Percentiles rank a stretch among this genome's conserved stretches.
Evolutionary conservation across 106 monocot genomes (phyloP).

Genomic region (Agapanthus africanus): DNA sequence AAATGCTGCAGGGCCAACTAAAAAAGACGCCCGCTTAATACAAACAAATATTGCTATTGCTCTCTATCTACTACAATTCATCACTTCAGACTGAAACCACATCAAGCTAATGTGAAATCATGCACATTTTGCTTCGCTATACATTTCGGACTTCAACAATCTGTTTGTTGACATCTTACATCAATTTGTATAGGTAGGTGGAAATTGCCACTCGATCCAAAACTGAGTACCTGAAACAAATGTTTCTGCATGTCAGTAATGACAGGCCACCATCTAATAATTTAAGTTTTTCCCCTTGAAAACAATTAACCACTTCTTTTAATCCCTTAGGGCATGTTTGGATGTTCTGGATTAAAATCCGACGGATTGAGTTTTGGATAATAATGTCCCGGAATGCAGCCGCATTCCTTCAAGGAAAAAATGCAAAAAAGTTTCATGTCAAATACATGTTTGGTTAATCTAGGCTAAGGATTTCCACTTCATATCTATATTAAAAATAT

Average conservation of each 20-base stretch:
- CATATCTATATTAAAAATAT: no score
- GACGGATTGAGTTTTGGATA: no score
- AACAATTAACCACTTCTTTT: no score
- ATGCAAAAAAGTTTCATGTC: no score
- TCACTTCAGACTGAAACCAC: not conserved
- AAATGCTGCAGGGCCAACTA: no score
- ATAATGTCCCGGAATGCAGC: no score
- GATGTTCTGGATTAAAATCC: no score
- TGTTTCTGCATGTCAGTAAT: not conserved
- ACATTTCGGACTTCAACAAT: not conserved
- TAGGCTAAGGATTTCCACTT: no score
- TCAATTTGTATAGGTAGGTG: slow-evolving; percentile 7
- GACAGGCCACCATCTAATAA: not conserved
- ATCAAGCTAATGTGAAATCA: not conserved
- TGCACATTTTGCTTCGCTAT: not conserved
- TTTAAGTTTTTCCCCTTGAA: no score
- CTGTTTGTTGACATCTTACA: slow-evolving; percentile 4
- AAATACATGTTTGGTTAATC: no score
- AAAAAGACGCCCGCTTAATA: no score
- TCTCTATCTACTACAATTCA: not conserved
- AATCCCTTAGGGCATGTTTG: not conserved
- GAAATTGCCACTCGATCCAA: slow-evolving; percentile 13
- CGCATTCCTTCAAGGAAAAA: no score
- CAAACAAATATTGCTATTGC: not conserved
- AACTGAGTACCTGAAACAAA: slow-evolving; percentile 14